A percentile compares a stretch with the other conserved stretches of the same genome.
Evolutionary conservation across 805 yeast species (phyloP).

Genomic region (Candida argentea): DNA sequence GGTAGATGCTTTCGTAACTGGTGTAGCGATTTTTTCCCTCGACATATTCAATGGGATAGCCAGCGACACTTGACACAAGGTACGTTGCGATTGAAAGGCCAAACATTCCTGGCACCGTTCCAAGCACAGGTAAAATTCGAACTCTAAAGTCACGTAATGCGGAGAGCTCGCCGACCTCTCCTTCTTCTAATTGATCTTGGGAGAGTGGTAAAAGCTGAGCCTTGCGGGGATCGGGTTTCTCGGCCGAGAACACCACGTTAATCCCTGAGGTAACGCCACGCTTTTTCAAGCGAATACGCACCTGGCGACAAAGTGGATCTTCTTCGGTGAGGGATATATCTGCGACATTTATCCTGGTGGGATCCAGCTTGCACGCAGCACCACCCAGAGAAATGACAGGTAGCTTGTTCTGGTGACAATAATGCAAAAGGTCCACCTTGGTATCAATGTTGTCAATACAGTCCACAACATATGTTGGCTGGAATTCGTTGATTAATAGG

Average conservation of each 20-base stretch:
- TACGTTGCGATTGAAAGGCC: conserved; percentile 86
- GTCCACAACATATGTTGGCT: conserved; percentile 78
- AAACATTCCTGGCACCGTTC: conserved; percentile 95
- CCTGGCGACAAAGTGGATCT: conserved; percentile 84
- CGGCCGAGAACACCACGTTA: conserved; percentile 86
- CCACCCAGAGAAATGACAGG: conserved; percentile 91
- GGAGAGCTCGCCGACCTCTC: conserved; percentile 77
- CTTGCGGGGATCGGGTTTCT: conserved; percentile 92
- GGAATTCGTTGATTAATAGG: conserved; percentile 37
- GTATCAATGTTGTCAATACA: conserved; percentile 96
- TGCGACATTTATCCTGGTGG: conserved; percentile 80
- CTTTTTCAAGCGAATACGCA: conserved; percentile 73
- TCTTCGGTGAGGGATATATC: conserved; percentile 88
- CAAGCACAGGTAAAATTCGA: conserved; percentile 88
- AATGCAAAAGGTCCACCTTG: conserved; percentile 82
- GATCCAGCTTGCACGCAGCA: conserved; percentile 94
- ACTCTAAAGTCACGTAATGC: conserved; percentile 88
- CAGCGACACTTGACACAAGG: conserved; percentile 68
- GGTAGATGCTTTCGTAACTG: conserved; percentile 73
- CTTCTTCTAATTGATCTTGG: conserved; percentile 70
- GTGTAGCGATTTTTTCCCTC: conserved; percentile 86
- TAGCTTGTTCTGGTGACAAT: conserved; percentile 48
- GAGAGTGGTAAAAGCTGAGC: conserved; percentile 81
- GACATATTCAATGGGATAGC: conserved; percentile 83
- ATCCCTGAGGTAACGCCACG: conserved; percentile 69